phyloP scores from a whole-genome alignment of 768 basidiomycete genomes.

The Postia placenta region DNA sequence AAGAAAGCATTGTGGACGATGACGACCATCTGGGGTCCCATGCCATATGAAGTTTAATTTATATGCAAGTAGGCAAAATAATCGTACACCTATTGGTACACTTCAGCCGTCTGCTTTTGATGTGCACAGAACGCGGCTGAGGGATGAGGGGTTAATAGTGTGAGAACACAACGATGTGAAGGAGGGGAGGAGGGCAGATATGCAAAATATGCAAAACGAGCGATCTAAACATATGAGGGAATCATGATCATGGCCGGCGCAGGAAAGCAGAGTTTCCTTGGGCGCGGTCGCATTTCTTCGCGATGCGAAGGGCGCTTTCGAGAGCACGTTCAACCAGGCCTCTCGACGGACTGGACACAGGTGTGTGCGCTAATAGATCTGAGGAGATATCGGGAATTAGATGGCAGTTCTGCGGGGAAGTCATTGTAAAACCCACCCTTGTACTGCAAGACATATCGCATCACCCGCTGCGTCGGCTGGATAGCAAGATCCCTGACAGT shows the following conservation, averaged over 20 bases:
- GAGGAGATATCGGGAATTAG: not conserved
- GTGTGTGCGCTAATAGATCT: slow-evolving; percentile 50
- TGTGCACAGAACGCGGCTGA: not conserved
- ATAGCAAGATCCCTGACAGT: slow-evolving; percentile 56
- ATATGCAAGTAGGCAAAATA: not conserved
- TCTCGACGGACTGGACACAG: slow-evolving; percentile 40
- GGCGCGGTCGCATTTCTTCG: slow-evolving; percentile 52
- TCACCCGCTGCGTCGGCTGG: slow-evolving; percentile 56
- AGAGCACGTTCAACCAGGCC: slow-evolving; percentile 52
- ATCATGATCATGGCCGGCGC: slow-evolving; percentile 4
- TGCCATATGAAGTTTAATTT: not conserved
- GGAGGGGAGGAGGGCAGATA: not conserved
- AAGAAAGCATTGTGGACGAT: not conserved
- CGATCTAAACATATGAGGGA: not conserved
- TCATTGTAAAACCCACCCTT: slow-evolving; percentile 35
- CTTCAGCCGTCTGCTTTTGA: not conserved
- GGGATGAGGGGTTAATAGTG: not conserved
- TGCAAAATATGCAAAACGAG: too few species aligned
- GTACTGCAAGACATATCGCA: slow-evolving; percentile 56
- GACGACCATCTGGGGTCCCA: not conserved
- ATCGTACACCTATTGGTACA: not conserved
- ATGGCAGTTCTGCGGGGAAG: not conserved
- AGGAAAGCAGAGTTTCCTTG: slow-evolving; percentile 49
- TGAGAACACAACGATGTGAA: not conserved
- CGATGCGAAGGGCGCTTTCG: slow-evolving; percentile 52